Evolutionary conservation across 768 basidiomycete genomes (phyloP).

Genomic region (Lyophyllum semitale): DNA sequence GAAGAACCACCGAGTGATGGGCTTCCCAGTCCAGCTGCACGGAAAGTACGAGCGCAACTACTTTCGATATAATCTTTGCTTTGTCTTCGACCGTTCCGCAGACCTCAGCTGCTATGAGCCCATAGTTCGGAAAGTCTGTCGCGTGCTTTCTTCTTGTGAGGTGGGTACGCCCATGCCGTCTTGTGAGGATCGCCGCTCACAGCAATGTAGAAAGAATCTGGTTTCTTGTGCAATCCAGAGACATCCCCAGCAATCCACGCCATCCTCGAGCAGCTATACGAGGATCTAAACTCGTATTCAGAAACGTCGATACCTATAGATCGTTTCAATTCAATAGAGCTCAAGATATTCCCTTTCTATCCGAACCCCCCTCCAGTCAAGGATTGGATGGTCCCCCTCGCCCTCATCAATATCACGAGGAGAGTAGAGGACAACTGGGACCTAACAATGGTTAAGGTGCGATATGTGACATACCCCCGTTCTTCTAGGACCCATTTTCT

Average conservation of each 20-base stretch:
- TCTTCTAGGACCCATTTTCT: neutral
- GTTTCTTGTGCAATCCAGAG: conserved; percentile 76
- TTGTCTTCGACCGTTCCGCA: conserved; percentile 90
- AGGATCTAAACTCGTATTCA: conserved; percentile 96
- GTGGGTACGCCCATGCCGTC: conserved; percentile 44
- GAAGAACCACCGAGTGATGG: conserved; percentile 81
- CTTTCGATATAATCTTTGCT: conserved; percentile 93
- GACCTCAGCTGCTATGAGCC: conserved; percentile 96
- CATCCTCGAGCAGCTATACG: conserved; percentile 94
- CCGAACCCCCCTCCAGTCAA: conserved; percentile 88
- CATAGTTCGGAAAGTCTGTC: conserved; percentile 90
- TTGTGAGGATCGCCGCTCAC: conserved; percentile 1
- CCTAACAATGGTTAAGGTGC: conserved; percentile 85
- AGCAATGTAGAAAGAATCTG: conserved; percentile 73
- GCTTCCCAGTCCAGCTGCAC: conserved; percentile 82
- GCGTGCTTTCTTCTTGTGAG: conserved; percentile 88
- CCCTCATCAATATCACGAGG: conserved; percentile 80
- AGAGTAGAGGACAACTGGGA: conserved; percentile 94
- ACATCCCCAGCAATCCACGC: conserved; percentile 71
- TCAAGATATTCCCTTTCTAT: conserved; percentile 96
- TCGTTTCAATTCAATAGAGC: conserved; percentile 89
- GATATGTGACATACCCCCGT: neutral
- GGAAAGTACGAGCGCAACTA: conserved; percentile 83
- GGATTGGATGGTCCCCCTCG: conserved; percentile 95
- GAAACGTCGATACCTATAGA: conserved; percentile 94